A percentile compares a stretch with the other conserved stretches of the same genome.
phyloP scores from a whole-genome alignment of 768 basidiomycete genomes.

The Suillus spraguei region DNA sequence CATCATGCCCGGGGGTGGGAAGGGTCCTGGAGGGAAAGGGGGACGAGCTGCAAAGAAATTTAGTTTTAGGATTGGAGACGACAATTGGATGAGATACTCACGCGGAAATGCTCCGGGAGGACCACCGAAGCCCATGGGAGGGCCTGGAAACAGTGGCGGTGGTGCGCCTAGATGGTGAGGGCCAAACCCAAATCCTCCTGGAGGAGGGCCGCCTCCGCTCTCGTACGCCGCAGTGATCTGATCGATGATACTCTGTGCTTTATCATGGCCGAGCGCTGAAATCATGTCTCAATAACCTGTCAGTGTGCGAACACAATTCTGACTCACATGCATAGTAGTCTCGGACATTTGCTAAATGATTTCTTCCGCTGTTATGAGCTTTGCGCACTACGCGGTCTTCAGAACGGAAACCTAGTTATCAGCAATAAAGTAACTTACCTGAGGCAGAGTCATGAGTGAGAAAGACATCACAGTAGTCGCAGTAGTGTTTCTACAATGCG shows the following conservation, averaged over 20 bases:
- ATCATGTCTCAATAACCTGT: conserved; percentile 15
- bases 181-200: conserved; percentile 85
- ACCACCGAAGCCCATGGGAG: conserved; percentile 56
- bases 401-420: conserved; percentile 12
- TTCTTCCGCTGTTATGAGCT: conserved; percentile 97
- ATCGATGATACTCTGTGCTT: conserved; percentile 97
- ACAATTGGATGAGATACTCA: conserved; percentile 13
- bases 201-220: conserved; percentile 80
- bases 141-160: conserved; percentile 52
- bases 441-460: conserved; percentile 94
- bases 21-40: conserved; percentile 67
- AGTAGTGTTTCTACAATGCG: conserved; percentile 79
- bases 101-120: conserved; percentile 36
- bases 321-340: conserved; percentile 94
- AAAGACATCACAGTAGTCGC: conserved; percentile 93
- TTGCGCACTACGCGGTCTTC: conserved; percentile 71
- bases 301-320: not conserved
- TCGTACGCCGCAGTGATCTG: conserved; percentile 96
- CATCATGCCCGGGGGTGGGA: conserved; percentile 51
- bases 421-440: conserved; percentile 47
- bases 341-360: conserved; percentile 94
- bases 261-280: conserved; percentile 88
- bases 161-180: conserved; percentile 74
- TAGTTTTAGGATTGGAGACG: conserved; percentile 11
- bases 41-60: conserved; percentile 50